These are phyloP conservation scores for Sugiyamaella paludigena DNA, from an alignment of 1,139 yeast species.

Conservation along the genomic window DNA sequence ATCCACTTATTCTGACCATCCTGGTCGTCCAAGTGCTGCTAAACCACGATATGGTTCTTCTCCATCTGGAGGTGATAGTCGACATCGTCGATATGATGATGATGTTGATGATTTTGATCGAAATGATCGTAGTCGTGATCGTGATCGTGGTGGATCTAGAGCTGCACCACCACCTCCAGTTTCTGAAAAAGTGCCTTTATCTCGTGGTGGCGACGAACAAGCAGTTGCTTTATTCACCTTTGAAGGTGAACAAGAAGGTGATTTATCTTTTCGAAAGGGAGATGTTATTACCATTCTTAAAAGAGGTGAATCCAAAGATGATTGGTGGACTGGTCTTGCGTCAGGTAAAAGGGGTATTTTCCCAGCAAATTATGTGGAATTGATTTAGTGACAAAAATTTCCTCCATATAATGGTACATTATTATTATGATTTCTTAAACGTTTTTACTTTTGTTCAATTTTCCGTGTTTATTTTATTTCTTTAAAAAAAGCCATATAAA, in stretches of 20 bases:
- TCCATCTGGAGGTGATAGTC: too few relatives aligned
- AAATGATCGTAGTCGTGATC: constrained; percentile 15
- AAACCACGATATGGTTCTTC: constrained; percentile 51
- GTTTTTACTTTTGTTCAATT: background rate
- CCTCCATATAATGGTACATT: background rate
- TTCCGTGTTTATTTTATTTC: background rate
- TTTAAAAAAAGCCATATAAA: too few relatives aligned
- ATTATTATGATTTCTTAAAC: background rate
- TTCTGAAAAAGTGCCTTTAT: constrained; percentile 33
- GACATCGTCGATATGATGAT: constrained; percentile 7
- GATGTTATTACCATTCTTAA: constrained; percentile 88
- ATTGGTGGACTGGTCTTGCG: constrained; percentile 97
- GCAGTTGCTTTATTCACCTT: constrained; percentile 89
- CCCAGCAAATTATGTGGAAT: constrained; percentile 94
- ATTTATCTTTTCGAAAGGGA: constrained; percentile 88
- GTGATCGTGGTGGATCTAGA: background rate
- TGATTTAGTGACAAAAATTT: too few relatives aligned
- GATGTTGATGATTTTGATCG: constrained; percentile 17
- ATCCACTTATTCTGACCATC: constrained; percentile 33
- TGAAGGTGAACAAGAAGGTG: constrained; percentile 89
- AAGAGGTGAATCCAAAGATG: constrained; percentile 83
- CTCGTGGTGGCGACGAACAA: constrained; percentile 49
- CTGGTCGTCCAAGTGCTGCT: constrained; percentile 46
- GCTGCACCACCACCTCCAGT: constrained; percentile 25
- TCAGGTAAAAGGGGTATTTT: constrained; percentile 86